phyloP scores from a whole-genome alignment of 2,329 filamentous ascomycete genomes.

The Arthrobotrys entomopaga region DNA sequence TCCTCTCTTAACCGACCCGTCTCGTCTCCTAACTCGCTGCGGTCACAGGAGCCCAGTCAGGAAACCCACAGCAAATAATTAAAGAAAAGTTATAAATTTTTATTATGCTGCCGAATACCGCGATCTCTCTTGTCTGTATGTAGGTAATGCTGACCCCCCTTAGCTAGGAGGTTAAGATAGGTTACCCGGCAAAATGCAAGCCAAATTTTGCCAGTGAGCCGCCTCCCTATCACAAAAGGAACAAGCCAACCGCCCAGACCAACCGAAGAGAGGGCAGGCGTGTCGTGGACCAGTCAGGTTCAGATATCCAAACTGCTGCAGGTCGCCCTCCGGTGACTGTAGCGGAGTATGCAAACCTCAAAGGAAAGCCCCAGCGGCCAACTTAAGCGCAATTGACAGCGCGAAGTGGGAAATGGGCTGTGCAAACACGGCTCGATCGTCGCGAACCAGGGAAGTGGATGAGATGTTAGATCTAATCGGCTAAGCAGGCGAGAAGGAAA shows the following conservation, averaged over 20 bases:
- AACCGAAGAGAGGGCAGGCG: conserved; percentile 30
- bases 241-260: conserved; percentile 46
- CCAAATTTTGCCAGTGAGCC: conserved; percentile 24
- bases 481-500: conserved; percentile 37
- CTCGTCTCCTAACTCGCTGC: conserved; percentile 18
- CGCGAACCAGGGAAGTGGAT: conserved; percentile 34
- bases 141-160: conserved; percentile 28
- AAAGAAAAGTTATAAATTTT: neutral
- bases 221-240: conserved; percentile 18
- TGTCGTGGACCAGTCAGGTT: conserved; percentile 31
- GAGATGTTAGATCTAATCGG: conserved; percentile 40
- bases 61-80: too few species aligned
- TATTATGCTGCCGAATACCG: neutral
- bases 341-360: conserved; percentile 22
- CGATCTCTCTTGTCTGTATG: neutral
- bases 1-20: conserved; percentile 51
- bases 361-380: conserved; percentile 4
- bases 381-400: conserved; percentile 39
- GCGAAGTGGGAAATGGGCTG: neutral
- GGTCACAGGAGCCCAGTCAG: conserved; percentile 14
- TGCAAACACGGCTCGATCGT: conserved; percentile 46
- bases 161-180: conserved; percentile 24
- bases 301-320: conserved; percentile 24
- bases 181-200: conserved; percentile 53
- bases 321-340: conserved; percentile 32